phyloP scores from a whole-genome alignment of 176 grass and related monocot species.

The Guadua angustifolia region DNA sequence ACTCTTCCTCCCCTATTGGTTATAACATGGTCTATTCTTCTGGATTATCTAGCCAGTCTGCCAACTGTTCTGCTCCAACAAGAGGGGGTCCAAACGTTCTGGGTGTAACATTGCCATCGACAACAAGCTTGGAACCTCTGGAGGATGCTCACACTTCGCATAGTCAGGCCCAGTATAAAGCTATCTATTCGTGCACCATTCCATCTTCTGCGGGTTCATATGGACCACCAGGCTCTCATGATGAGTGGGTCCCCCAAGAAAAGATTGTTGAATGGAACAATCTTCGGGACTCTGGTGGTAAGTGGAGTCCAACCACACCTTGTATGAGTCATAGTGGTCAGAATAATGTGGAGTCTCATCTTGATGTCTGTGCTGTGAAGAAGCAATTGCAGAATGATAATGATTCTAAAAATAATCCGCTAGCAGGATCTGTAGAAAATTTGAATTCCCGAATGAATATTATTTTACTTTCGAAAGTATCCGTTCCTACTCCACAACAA shows the following conservation, averaged over 20 bases:
- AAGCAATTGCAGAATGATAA: constrained; percentile 57
- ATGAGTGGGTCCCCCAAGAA: constrained; percentile 33
- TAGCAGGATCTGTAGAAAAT: constrained; percentile 45
- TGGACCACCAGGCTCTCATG: constrained; percentile 43
- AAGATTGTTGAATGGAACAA: constrained; percentile 43
- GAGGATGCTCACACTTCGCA: constrained; percentile 50
- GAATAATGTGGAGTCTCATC: constrained; percentile 40
- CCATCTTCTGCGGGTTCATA: constrained; percentile 44
- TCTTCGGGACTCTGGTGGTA: constrained; percentile 52
- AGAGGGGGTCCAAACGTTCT: constrained; percentile 42
- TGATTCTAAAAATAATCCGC: constrained; percentile 45
- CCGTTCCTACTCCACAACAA: constrained; percentile 33
- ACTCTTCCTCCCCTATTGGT: constrained; percentile 44
- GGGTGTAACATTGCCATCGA: constrained; percentile 40
- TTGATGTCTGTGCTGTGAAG: constrained; percentile 45
- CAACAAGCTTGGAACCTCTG: constrained; percentile 32
- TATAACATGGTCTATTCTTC: constrained; percentile 48
- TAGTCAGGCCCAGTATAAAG: constrained; percentile 40
- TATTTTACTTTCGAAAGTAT: constrained; percentile 34
- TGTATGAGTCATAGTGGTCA: constrained; percentile 18
- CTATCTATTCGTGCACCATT: constrained; percentile 36
- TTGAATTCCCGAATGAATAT: constrained; percentile 33
- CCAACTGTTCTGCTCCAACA: constrained; percentile 35
- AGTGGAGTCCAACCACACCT: constrained; percentile 57
- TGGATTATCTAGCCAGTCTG: constrained; percentile 43